Percentiles rank a stretch among this genome's conserved stretches.
These are phyloP conservation scores for Apocynum venetum DNA, from an alignment of 257 asterid species.

Conservation along the genomic window DNA sequence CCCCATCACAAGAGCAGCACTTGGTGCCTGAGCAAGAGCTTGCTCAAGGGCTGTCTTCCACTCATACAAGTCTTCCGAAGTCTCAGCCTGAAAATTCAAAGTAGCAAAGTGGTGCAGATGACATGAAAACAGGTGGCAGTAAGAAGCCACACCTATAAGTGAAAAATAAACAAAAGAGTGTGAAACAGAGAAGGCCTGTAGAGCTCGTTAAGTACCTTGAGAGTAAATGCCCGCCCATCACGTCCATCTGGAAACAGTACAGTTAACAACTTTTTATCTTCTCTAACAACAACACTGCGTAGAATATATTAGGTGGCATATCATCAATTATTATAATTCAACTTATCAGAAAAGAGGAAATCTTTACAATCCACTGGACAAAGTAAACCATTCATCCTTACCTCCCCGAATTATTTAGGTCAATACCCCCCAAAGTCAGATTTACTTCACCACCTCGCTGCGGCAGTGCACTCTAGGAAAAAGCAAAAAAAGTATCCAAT, in stretches of 20 bases:
- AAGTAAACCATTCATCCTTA: constrained; percentile 19
- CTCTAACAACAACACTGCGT: constrained; percentile 90
- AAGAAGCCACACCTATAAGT: neutral
- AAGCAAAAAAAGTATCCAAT: constrained; percentile 1
- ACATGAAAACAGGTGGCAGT: constrained; percentile 3
- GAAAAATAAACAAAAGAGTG: neutral
- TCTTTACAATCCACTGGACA: neutral
- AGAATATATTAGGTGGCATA: constrained; percentile 9
- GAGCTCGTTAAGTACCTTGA: constrained; percentile 48
- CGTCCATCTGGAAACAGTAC: constrained; percentile 96
- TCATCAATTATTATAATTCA: neutral
- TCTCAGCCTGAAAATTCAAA: constrained; percentile 62
- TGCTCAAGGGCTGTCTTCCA: constrained; percentile 93
- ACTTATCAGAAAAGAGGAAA: neutral
- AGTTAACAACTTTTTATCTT: constrained; percentile 82
- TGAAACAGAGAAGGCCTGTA: neutral
- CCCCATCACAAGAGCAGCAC: constrained; percentile 94
- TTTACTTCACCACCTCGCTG: constrained; percentile 95
- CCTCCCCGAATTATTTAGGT: constrained; percentile 97
- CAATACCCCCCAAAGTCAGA: constrained; percentile 90
- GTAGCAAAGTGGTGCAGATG: constrained; percentile 13
- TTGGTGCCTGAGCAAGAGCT: constrained; percentile 93
- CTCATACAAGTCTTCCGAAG: constrained; percentile 82
- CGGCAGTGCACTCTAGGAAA: constrained; percentile 73
- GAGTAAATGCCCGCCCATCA: constrained; percentile 93